Percentiles rank a stretch among this genome's conserved stretches.
phyloP scores from a whole-genome alignment of 805 yeast species.

The Naumovozyma baii region DNA sequence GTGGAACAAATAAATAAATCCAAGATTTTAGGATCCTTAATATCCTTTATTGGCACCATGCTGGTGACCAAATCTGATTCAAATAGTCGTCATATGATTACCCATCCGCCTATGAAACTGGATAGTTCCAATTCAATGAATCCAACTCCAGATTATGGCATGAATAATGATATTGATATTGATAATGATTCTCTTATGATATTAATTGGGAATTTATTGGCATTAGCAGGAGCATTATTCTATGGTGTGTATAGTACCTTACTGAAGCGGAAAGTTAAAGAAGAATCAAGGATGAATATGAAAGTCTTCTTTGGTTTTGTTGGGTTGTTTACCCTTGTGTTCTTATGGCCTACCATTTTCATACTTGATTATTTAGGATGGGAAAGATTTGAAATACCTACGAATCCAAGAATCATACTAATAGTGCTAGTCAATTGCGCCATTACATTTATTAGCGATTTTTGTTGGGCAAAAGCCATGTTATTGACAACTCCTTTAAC shows the following conservation, averaged over 20 bases:
- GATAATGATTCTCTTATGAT: conserved; percentile 26
- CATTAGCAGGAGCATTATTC: conserved; percentile 75
- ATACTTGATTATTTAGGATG: conserved; percentile 52
- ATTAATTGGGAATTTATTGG: conserved; percentile 67
- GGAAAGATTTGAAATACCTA: conserved; percentile 69
- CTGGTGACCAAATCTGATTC: conserved; percentile 68
- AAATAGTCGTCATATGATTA: conserved; percentile 11
- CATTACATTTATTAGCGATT: conserved; percentile 79
- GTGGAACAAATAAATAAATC: conserved; percentile 58
- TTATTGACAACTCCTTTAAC: conserved; percentile 87
- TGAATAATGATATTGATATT: no score
- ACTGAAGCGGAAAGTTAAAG: conserved; percentile 60
- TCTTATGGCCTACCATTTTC: conserved; percentile 75
- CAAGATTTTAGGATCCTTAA: conserved; percentile 59
- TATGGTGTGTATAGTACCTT: conserved; percentile 88
- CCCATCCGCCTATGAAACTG: not conserved
- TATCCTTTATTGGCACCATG: conserved; percentile 70
- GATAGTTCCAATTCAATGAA: not conserved
- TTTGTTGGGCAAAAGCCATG: conserved; percentile 94
- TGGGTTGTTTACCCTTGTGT: conserved; percentile 66
- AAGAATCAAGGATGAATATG: conserved; percentile 72
- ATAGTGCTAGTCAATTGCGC: conserved; percentile 57
- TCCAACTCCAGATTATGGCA: not conserved
- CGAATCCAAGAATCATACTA: conserved; percentile 38
- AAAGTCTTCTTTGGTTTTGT: conserved; percentile 90